Evolutionary conservation across 306 rosid genomes (phyloP).

Genomic region (Boehmeria nivea): DNA sequence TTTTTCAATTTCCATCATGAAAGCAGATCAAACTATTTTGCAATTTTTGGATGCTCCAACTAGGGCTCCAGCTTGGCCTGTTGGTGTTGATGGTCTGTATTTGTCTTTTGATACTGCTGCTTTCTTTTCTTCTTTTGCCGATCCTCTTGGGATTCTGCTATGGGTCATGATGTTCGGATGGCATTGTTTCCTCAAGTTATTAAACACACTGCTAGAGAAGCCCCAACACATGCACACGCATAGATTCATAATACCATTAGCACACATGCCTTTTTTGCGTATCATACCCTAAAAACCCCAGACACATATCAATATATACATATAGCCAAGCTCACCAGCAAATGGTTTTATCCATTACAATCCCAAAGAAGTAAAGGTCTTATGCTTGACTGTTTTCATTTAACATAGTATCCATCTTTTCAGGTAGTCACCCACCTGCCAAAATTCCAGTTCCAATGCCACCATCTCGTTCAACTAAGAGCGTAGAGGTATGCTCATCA

Average conservation of each 20-base stretch:
- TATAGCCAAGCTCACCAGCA: too few species aligned
- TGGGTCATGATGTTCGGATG: conserved; percentile 7
- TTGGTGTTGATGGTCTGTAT: conserved; percentile 78
- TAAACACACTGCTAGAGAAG: neutral
- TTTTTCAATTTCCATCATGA: conserved; percentile 90
- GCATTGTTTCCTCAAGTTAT: conserved; percentile 2
- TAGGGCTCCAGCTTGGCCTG: conserved; percentile 94
- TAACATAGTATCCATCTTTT: conserved; percentile 18
- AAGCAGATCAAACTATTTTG: conserved; percentile 63
- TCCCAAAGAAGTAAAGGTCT: conserved; percentile 4
- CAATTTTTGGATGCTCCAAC: conserved; percentile 76
- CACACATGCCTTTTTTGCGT: too few species aligned
- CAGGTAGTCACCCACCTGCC: conserved; percentile 74
- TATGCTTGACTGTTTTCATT: neutral
- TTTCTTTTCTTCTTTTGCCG: conserved; percentile 2
- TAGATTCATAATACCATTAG: too few species aligned
- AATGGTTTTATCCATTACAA: neutral
- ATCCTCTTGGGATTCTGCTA: conserved; percentile 12
- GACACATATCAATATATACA: too few species aligned
- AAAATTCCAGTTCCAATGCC: conserved; percentile 91
- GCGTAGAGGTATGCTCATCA: conserved; percentile 57
- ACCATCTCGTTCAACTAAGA: conserved; percentile 51
- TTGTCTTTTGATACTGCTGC: conserved; percentile 16
- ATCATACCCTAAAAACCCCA: too few species aligned
- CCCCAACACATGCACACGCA: too few species aligned